These are phyloP conservation scores for Urostyla sp. DNA, from an alignment of 73 alveolate species.

Conservation along the genomic window DNA sequence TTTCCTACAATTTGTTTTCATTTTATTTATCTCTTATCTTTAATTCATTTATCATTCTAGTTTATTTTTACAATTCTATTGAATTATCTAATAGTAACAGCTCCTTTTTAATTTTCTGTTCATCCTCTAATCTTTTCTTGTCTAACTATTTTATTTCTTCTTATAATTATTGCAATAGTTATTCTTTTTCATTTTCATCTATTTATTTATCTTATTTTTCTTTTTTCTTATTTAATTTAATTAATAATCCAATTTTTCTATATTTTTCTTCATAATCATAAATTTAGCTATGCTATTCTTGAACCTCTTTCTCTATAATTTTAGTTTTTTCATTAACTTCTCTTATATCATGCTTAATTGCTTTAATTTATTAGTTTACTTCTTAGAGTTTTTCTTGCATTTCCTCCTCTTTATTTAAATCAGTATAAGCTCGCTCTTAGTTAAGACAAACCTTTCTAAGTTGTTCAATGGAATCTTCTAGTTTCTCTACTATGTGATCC, in stretches of 20 bases:
- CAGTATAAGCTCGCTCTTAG: slow-evolving; percentile 26
- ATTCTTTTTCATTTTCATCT: no score
- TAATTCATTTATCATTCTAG: no score
- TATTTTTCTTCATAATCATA: slow-evolving; percentile 38
- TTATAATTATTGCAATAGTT: no score
- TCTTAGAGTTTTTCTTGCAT: background rate
- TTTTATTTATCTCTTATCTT: no score
- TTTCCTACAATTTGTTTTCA: no score
- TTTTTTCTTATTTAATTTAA: background rate
- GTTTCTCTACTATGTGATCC: background rate
- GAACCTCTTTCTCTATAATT: slow-evolving; percentile 8
- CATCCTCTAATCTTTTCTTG: no score
- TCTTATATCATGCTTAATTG: slow-evolving; percentile 2
- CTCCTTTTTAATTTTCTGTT: no score
- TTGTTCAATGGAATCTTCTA: slow-evolving; percentile 30
- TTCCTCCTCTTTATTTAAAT: slow-evolving; percentile 51
- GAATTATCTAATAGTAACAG: no score
- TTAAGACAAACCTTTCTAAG: slow-evolving; percentile 19
- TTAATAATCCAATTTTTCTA: slow-evolving; percentile 9
- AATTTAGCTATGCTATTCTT: slow-evolving; percentile 42
- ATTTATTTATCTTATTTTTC: background rate
- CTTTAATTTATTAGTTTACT: slow-evolving; percentile 12
- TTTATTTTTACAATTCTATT: no score
- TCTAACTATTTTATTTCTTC: no score
- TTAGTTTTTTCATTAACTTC: background rate